Evolutionary conservation across 495 filamentous ascomycete species (phyloP).

Genomic region (Penicillium roqueforti): DNA sequence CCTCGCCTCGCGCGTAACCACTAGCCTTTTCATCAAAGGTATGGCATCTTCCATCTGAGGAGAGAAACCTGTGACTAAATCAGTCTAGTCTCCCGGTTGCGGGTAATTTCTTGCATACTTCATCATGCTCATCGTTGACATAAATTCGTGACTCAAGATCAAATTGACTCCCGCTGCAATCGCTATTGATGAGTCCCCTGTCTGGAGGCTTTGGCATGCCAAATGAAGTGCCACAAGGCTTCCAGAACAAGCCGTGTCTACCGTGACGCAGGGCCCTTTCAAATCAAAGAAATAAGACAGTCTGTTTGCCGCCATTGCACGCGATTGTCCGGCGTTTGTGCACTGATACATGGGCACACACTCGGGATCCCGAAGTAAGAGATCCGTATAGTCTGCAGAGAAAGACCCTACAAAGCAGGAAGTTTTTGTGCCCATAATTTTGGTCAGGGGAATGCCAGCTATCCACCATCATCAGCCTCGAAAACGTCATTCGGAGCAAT

Average conservation of each 20-base stretch:
- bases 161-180: constrained; percentile 35
- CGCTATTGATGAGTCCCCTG: constrained; percentile 38
- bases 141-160: constrained; percentile 28
- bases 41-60: constrained; percentile 30
- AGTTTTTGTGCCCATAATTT: constrained; percentile 45
- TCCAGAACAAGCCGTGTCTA: constrained; percentile 53
- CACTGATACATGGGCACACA: constrained; percentile 29
- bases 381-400: constrained; percentile 29
- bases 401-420: constrained; percentile 44
- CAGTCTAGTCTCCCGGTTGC: not conserved
- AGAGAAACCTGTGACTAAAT: constrained; percentile 18
- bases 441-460: constrained; percentile 29
- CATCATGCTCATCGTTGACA: constrained; percentile 22
- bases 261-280: constrained; percentile 38
- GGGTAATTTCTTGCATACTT: constrained; percentile 6
- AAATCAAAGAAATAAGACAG: constrained; percentile 44
- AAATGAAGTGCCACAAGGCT: constrained; percentile 49
- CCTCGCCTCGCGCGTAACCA: constrained; percentile 36
- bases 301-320: constrained; percentile 41
- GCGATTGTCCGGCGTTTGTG: constrained; percentile 31
- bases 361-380: constrained; percentile 29
- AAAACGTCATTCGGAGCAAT: not conserved
- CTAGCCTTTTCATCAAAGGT: constrained; percentile 34
- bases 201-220: constrained; percentile 41
- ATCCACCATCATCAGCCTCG: not conserved